These are phyloP conservation scores for Myrica gale DNA, from an alignment of 306 rosid species.

Conservation along the genomic window DNA sequence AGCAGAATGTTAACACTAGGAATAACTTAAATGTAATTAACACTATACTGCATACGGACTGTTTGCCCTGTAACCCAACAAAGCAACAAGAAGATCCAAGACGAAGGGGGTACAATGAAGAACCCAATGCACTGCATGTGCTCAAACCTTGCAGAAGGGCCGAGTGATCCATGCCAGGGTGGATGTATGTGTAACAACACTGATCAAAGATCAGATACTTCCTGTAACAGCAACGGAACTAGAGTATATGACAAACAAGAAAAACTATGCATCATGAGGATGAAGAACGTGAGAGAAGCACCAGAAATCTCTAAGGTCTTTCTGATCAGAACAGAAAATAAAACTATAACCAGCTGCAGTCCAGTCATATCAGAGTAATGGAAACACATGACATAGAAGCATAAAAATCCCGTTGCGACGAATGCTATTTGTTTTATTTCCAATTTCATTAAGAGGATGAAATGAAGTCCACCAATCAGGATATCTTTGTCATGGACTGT, in stretches of 20 bases:
- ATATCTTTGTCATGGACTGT: slow-evolving; percentile 52
- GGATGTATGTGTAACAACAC: background rate
- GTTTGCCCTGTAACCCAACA: background rate
- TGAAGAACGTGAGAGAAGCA: background rate
- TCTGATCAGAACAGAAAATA: background rate
- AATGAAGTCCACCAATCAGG: slow-evolving; percentile 39
- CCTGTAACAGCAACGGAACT: background rate
- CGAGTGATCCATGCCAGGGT: background rate
- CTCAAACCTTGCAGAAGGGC: background rate
- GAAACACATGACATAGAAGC: background rate
- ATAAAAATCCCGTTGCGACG: background rate
- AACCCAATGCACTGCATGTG: background rate
- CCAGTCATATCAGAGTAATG: background rate
- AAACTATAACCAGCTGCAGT: background rate
- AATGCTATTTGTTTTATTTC: slow-evolving; percentile 10
- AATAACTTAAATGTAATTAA: background rate
- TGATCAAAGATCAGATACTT: background rate
- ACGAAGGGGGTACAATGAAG: background rate
- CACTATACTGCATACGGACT: slow-evolving; percentile 2
- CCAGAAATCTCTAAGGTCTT: background rate
- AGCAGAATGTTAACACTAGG: background rate
- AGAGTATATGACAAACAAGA: background rate
- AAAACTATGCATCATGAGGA: background rate
- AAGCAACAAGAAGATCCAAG: background rate
- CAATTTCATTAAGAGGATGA: slow-evolving; percentile 23